Evolutionary conservation across 257 asterid species (phyloP).

Genomic region (Capsicum rhomboideum): DNA sequence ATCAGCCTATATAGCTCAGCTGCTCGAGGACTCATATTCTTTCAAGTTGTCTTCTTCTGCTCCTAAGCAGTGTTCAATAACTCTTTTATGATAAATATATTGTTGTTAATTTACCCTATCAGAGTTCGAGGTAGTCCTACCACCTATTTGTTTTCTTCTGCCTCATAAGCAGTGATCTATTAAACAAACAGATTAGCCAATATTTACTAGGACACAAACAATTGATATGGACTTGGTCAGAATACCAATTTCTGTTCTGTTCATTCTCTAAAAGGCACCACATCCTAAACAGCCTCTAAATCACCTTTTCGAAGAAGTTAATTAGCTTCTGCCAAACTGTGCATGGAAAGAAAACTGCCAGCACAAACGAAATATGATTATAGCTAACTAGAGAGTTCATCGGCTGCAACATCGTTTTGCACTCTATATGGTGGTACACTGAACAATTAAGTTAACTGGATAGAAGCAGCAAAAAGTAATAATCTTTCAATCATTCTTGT

Average conservation of each 20-base stretch:
- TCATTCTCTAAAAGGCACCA: not conserved
- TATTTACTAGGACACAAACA: not conserved
- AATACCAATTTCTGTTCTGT: not conserved
- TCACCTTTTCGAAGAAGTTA: not conserved
- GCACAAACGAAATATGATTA: not conserved
- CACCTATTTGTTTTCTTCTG: not conserved
- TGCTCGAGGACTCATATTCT: not conserved
- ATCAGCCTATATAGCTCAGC: not conserved
- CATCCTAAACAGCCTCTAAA: not conserved
- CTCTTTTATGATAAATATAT: not conserved
- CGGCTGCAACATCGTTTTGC: not conserved
- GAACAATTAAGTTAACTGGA: not conserved
- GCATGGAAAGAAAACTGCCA: not conserved
- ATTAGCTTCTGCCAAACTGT: not conserved
- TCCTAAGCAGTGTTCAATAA: not conserved
- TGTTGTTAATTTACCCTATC: not conserved
- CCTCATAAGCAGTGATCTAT: not conserved
- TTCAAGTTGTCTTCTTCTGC: not conserved
- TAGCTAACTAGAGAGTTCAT: not conserved
- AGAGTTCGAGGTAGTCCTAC: not conserved
- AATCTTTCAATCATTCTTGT: not conserved
- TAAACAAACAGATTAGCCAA: not conserved
- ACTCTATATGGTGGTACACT: not conserved
- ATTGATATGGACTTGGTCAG: not conserved
- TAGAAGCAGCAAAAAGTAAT: not conserved